These are phyloP conservation scores for Boletus subparvulus DNA, from an alignment of 768 basidiomycete species.

Conservation along the genomic window DNA sequence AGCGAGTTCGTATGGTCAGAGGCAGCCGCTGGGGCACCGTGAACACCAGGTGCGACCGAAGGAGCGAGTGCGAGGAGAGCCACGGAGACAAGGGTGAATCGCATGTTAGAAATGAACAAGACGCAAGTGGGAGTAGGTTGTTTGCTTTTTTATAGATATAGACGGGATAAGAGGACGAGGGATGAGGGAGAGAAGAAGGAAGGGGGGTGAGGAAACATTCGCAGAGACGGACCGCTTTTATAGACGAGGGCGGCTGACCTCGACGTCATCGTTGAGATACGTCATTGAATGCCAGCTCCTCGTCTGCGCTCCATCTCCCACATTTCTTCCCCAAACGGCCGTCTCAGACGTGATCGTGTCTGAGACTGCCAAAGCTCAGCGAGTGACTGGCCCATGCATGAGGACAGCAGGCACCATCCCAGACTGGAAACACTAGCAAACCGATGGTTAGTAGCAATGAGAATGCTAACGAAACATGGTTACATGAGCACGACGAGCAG, in stretches of 20 bases:
- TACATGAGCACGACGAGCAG: conserved; percentile 52
- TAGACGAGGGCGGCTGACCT: conserved; percentile 11
- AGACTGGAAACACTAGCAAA: conserved; percentile 45
- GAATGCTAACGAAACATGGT: not conserved
- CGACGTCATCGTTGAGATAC: conserved; percentile 5
- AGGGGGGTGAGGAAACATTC: conserved; percentile 10
- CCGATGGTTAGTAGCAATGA: not conserved
- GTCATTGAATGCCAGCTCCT: conserved; percentile 26
- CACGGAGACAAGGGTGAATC: conserved; percentile 17
- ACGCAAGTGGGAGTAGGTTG: conserved; percentile 19
- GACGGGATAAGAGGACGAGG: conserved; percentile 9
- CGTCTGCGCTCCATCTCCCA: conserved; percentile 62
- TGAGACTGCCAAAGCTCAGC: conserved; percentile 46
- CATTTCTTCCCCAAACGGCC: conserved; percentile 44
- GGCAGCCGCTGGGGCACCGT: conserved; percentile 14
- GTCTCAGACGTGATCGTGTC: not conserved
- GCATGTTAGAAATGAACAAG: conserved; percentile 29
- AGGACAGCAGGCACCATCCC: conserved; percentile 67
- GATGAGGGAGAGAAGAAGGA: conserved; percentile 2
- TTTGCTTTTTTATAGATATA: conserved; percentile 14
- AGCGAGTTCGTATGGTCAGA: conserved; percentile 2
- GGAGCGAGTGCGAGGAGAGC: conserved; percentile 19
- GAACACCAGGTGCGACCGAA: conserved; percentile 14
- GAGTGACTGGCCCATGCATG: conserved; percentile 57
- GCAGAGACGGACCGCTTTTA: conserved; percentile 14